These are phyloP conservation scores for Fraxinus americana DNA, from an alignment of 257 asterid genomes.

Conservation along the genomic window DNA sequence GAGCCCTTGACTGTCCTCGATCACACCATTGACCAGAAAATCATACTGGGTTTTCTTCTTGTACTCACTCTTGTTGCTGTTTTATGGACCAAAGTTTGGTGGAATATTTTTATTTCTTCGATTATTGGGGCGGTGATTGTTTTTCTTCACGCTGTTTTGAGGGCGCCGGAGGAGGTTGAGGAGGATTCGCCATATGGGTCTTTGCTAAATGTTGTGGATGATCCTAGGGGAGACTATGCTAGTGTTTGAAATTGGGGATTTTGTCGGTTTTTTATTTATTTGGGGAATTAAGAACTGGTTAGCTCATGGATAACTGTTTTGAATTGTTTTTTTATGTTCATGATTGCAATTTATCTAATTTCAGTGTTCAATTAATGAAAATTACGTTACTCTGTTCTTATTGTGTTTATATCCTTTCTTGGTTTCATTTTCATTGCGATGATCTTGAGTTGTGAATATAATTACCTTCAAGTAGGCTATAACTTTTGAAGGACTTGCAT, in stretches of 20 bases:
- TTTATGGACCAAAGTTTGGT: slow-evolving; percentile 64
- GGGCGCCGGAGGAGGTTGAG: slow-evolving; percentile 76
- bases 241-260: slow-evolving; percentile 48
- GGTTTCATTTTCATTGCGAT: no score
- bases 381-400: neutral
- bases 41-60: slow-evolving; percentile 49
- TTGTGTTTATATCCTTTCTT: neutral
- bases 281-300: neutral
- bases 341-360: neutral
- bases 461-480: no score
- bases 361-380: neutral
- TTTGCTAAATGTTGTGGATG: slow-evolving; percentile 70
- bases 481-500: no score
- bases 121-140: slow-evolving; percentile 52
- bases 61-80: slow-evolving; percentile 56
- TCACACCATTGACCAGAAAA: slow-evolving; percentile 56
- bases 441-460: no score
- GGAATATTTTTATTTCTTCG: slow-evolving; percentile 47
- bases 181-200: slow-evolving; percentile 87
- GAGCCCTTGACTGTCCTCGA: slow-evolving; percentile 59
- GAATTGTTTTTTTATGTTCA: neutral
- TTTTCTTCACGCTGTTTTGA: slow-evolving; percentile 62
- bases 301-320: slow-evolving; percentile 4
- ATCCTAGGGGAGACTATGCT: slow-evolving; percentile 72
- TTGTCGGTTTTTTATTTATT: neutral